Evolutionary conservation across 2,329 filamentous ascomycete genomes (phyloP), one percentile per base, ranked within the genome.

Genomic region (Claviceps sp.): DNA sequence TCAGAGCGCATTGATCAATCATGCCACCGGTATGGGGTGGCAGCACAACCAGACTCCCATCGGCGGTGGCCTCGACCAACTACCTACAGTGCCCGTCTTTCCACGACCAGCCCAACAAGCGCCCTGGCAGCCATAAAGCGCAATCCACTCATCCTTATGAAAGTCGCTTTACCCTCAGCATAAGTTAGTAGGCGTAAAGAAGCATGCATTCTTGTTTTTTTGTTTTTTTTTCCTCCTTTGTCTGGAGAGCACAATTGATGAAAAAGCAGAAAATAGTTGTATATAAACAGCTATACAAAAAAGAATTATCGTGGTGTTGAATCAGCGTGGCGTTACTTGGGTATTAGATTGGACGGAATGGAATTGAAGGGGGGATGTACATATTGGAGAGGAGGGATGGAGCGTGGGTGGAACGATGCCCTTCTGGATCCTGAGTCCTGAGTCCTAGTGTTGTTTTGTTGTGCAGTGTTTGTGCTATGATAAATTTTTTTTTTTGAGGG

Each of bases 1-100:
- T 16, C 89, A 97, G 63, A 88, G 86, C 45, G 82, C 84, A 4
- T 95, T 96, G 65, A 83, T 95, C 50, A 93, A 95, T 62, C 89
- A 95, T 61, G 76, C 82, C 56, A 95, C 89, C 0, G 90, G 91
- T 1, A 77, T 87, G 66, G 88, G 88, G 1, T 97, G 93, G 88
- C 90, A 96, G 65, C 78, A 84, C 56, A 79, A 80, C 54, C 82
- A 84, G 57, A 80, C 87, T 61, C 79, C 85, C 8, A 91, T 93
- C 4, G 86, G 95, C 56, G 88, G 89, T 4, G 85, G 82, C 7
- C 64, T 93, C 50, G 87, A 96, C 62, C 80, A 86, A 57, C 62
- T 97, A 44, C 78, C 83, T 37, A 95, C 90, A 0, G 75, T 88
- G 29, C 84, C 84, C 0, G 80, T 97, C 1, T 98, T 98, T 63